A percentile compares a stretch with the other conserved stretches of the same genome.
Conservation (phyloP, 2,329 filamentous ascomycete genomes). For the Thielaviopsis ethacetica region DNA sequence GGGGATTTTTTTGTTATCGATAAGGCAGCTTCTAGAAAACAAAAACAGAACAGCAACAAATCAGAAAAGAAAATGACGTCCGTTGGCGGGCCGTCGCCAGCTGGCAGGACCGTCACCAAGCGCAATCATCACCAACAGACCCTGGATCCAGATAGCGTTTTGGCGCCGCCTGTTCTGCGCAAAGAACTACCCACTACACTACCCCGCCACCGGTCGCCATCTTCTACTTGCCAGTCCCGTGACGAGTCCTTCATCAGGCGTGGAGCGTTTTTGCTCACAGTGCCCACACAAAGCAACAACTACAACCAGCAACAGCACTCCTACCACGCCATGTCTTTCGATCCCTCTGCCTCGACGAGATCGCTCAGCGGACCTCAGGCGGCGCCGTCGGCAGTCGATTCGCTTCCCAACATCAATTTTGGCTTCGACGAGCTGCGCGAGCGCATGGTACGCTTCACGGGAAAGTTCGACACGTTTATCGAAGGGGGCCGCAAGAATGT, state of each 20-base stretch:
- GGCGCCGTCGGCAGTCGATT: constrained; percentile 54
- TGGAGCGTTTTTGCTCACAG: too few relatives aligned
- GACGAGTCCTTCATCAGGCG: too few relatives aligned
- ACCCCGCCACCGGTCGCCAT: too few relatives aligned
- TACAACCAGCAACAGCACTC: not conserved
- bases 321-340: constrained; percentile 38
- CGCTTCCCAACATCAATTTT: constrained; percentile 80
- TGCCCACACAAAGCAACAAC: too few relatives aligned
- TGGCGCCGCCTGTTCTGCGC: too few relatives aligned
- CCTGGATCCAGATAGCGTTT: too few relatives aligned
- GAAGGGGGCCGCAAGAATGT: constrained; percentile 80
- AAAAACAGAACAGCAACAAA: too few relatives aligned
- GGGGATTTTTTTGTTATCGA: not conserved
- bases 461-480: constrained; percentile 84
- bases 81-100: not conserved
- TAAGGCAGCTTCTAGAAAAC: not conserved
- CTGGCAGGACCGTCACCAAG: not conserved
- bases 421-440: constrained; percentile 91
- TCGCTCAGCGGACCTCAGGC: constrained; percentile 37
- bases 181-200: too few relatives aligned
- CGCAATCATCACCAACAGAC: too few relatives aligned
- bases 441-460: constrained; percentile 85
- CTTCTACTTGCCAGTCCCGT: too few relatives aligned
- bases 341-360: constrained; percentile 52
- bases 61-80: not conserved